Percentiles rank a stretch among this genome's conserved stretches.
These are phyloP conservation scores for Alternaria triticina DNA, from an alignment of 2,329 filamentous ascomycete species.

Conservation along the genomic window DNA sequence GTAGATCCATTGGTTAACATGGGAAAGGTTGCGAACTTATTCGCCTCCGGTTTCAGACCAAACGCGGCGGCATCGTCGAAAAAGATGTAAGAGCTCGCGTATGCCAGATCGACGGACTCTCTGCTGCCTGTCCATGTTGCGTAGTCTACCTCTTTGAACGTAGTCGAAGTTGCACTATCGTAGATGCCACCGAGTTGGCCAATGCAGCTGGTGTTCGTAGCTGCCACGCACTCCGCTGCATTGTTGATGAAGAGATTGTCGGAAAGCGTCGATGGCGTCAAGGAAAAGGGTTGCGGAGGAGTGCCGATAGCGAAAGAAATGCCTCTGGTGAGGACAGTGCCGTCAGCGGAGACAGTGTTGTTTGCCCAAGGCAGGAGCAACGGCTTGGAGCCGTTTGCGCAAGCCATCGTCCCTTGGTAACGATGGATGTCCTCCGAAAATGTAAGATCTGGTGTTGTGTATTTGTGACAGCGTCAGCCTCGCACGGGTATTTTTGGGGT, in stretches of 20 bases:
- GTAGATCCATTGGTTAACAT: slow-evolving; percentile 19
- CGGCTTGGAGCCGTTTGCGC: slow-evolving; percentile 22
- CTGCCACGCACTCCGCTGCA: slow-evolving; percentile 17
- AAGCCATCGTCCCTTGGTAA: slow-evolving; percentile 15
- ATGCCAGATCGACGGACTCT: slow-evolving; percentile 16
- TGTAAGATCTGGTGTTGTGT: background rate
- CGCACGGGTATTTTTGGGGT: background rate
- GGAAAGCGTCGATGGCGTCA: slow-evolving; percentile 21
- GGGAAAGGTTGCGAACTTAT: slow-evolving; percentile 21
- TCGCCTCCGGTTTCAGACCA: slow-evolving; percentile 18
- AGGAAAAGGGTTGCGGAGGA: slow-evolving; percentile 22
- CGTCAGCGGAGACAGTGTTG: slow-evolving; percentile 19
- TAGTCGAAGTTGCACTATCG: slow-evolving; percentile 19
- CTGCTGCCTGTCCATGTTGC: slow-evolving; percentile 22
- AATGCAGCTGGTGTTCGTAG: slow-evolving; percentile 24
- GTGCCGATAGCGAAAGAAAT: slow-evolving; percentile 23
- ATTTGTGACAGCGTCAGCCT: background rate
- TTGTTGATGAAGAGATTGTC: slow-evolving; percentile 25
- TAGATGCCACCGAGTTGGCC: slow-evolving; percentile 24
- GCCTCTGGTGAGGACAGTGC: slow-evolving; percentile 20
- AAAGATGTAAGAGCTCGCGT: slow-evolving; percentile 19
- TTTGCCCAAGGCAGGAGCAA: slow-evolving; percentile 26
- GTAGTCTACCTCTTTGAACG: slow-evolving; percentile 19
- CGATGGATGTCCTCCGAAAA: background rate
- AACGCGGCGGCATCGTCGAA: slow-evolving; percentile 22